Conservation (phyloP, 164 flowering plant species). For the Stephania cephalantha region DNA sequence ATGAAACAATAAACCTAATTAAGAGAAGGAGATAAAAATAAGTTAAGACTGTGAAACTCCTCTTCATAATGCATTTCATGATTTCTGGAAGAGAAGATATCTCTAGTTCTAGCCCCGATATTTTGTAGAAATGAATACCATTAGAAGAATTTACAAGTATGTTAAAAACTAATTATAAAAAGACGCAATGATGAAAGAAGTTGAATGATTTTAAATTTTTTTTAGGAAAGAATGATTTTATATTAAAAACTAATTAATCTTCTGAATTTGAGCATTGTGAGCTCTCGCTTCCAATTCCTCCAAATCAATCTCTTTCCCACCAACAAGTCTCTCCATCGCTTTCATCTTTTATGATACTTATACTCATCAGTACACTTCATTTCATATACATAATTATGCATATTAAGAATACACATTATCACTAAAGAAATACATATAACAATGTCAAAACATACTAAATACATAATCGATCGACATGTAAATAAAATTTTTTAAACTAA, state of each 20-base stretch:
- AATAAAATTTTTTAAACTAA: no score
- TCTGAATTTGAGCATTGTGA: conserved; percentile 66
- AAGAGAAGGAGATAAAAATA: neutral
- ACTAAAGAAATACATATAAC: no score
- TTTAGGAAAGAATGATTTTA: no score
- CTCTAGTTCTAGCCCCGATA: conserved; percentile 55
- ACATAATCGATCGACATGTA: no score
- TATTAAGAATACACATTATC: no score
- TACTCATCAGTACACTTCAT: no score
- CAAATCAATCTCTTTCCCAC: conserved; percentile 69
- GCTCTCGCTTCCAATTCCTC: conserved; percentile 67
- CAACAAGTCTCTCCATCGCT: conserved; percentile 49
- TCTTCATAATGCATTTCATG: conserved; percentile 68
- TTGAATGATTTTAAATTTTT: neutral
- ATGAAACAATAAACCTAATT: neutral
- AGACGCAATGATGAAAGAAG: neutral
- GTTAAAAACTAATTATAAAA: neutral
- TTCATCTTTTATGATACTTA: conserved; percentile 36
- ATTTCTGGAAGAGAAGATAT: conserved; percentile 81
- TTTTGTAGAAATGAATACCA: conserved; percentile 72
- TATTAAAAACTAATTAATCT: conserved; percentile 48
- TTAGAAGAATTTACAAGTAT: neutral
- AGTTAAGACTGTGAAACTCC: neutral
- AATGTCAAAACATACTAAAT: no score
- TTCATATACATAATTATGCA: no score